These are phyloP conservation scores for Coemansia asiatica DNA, from an alignment of 192 early-diverging fungal genomes.

Conservation along the genomic window DNA sequence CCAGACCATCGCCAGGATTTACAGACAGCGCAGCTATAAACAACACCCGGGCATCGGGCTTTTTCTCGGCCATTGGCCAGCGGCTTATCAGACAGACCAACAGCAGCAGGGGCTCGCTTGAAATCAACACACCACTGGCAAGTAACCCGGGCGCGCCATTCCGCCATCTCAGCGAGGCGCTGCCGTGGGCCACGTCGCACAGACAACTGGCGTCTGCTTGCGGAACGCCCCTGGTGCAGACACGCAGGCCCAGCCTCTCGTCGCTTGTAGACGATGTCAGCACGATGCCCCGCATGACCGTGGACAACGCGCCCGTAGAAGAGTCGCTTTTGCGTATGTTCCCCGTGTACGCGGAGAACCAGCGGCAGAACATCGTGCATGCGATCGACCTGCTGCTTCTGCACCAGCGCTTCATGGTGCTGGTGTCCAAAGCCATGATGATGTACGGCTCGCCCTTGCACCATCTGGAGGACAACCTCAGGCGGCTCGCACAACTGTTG, in stretches of 20 bases:
- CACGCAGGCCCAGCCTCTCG: constrained; percentile 31
- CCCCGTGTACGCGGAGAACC: not conserved
- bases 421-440: constrained; percentile 65
- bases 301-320: constrained; percentile 13
- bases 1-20: too few species aligned
- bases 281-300: constrained; percentile 22
- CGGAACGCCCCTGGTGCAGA: constrained; percentile 27
- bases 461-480: constrained; percentile 65
- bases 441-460: constrained; percentile 68
- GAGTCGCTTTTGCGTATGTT: not conserved
- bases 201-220: constrained; percentile 32
- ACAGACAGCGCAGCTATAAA: too few species aligned
- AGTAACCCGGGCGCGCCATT: constrained; percentile 34
- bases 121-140: constrained; percentile 14
- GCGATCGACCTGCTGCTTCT: constrained; percentile 64
- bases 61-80: constrained; percentile 13
- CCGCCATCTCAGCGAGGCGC: constrained; percentile 47
- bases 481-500: constrained; percentile 55
- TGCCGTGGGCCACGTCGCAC: constrained; percentile 38
- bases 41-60: constrained; percentile 20
- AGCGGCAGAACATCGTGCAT: constrained; percentile 38
- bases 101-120: not conserved
- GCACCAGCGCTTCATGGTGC: constrained; percentile 65
- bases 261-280: constrained; percentile 40
- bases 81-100: not conserved